phyloP scores from a whole-genome alignment of 2,329 filamentous ascomycete species.

The Aspergillus awamori region DNA sequence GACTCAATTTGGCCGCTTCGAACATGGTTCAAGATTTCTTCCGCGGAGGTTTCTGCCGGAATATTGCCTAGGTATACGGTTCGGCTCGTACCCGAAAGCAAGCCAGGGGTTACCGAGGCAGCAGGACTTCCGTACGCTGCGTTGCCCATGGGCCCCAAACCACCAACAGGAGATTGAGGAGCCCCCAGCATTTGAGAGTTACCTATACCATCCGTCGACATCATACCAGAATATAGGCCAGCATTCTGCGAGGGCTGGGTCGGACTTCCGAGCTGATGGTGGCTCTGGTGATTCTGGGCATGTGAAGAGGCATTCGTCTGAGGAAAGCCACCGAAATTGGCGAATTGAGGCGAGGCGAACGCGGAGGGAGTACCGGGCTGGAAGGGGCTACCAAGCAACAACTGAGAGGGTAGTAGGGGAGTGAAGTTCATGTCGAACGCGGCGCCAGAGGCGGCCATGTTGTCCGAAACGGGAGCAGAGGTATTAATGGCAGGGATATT shows the following conservation, averaged over 20 bases:
- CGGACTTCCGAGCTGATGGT: conserved; percentile 70
- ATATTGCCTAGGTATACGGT: conserved; percentile 98
- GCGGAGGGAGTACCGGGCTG: conserved; percentile 90
- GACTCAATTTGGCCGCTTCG: conserved; percentile 98
- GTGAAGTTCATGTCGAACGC: conserved; percentile 99
- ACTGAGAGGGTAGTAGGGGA: conserved; percentile 87
- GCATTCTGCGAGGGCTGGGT: conserved; percentile 71
- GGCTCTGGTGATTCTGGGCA: conserved; percentile 61
- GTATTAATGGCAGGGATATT: conserved; percentile 96
- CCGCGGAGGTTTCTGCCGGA: conserved; percentile 92
- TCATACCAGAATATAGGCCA: conserved; percentile 79
- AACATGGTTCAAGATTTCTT: conserved; percentile 95
- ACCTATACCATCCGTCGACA: conserved; percentile 82
- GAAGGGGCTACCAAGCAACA: conserved; percentile 93
- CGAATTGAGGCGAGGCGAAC: conserved; percentile 90
- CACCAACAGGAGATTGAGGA: conserved; percentile 82
- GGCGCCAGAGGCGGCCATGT: conserved; percentile 83
- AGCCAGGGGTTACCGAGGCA: conserved; percentile 75
- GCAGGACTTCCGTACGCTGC: conserved; percentile 66
- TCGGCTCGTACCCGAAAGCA: conserved; percentile 87
- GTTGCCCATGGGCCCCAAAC: conserved; percentile 66
- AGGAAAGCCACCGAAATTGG: conserved; percentile 78
- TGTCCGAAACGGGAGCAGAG: conserved; percentile 62
- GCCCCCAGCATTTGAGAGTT: conserved; percentile 77
- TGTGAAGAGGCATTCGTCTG: conserved; percentile 57